Conservation (phyloP, 257 asterid genomes). For the Mentha longifolia region DNA sequence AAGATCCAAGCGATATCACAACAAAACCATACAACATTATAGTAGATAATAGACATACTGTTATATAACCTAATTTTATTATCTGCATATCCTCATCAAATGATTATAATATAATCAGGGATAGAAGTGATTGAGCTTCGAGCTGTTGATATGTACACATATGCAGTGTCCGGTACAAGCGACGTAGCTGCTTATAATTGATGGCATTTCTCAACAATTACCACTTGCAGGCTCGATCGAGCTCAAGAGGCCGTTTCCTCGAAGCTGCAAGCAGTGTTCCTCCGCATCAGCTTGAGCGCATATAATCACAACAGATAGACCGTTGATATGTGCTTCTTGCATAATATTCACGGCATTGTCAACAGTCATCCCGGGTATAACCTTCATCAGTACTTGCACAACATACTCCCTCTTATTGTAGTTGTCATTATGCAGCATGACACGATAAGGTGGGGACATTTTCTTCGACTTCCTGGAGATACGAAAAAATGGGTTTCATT, state of each 20-base stretch:
- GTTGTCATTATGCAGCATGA: slow-evolving; percentile 86
- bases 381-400: slow-evolving; percentile 97
- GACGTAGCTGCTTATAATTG: slow-evolving; percentile 9
- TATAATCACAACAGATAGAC: slow-evolving; percentile 75
- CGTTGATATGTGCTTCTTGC: slow-evolving; percentile 96
- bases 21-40: background rate
- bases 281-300: slow-evolving; percentile 94
- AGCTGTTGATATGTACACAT: slow-evolving; percentile 41
- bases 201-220: slow-evolving; percentile 57
- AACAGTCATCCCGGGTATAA: slow-evolving; percentile 91
- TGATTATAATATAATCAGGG: slow-evolving; percentile 13
- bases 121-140: slow-evolving; percentile 32
- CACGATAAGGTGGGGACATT: slow-evolving; percentile 90
- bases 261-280: slow-evolving; percentile 86
- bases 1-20: no score
- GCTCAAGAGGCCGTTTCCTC: slow-evolving; percentile 93
- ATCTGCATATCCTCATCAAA: slow-evolving; percentile 31
- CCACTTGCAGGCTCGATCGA: slow-evolving; percentile 90
- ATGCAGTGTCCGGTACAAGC: slow-evolving; percentile 28
- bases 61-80: slow-evolving; percentile 10
- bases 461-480: slow-evolving; percentile 76
- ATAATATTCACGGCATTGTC: slow-evolving; percentile 93
- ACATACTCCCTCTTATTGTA: slow-evolving; percentile 93
- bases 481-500: background rate
- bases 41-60: background rate